Conservation (phyloP, 805 yeast species). For the Candida nitratophila region DNA sequence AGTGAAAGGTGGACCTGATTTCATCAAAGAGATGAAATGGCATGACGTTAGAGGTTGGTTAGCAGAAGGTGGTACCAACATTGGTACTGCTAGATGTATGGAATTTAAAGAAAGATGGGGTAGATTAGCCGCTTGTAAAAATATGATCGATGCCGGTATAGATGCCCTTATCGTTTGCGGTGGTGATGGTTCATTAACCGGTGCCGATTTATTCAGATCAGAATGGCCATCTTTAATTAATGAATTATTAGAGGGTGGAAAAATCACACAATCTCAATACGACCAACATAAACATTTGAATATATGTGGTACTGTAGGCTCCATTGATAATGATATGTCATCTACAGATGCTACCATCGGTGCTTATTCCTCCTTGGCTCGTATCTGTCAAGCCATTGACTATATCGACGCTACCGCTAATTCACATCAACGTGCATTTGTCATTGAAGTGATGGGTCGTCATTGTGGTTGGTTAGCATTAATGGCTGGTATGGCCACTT, state of each 20-base stretch:
- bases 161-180: constrained; percentile 96
- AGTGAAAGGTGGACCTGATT: constrained; percentile 71
- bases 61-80: constrained; percentile 87
- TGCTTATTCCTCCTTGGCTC: constrained; percentile 85
- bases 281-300: constrained; percentile 64
- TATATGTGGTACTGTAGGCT: constrained; percentile 92
- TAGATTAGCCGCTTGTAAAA: constrained; percentile 73
- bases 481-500: constrained; percentile 95
- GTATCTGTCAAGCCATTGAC: constrained; percentile 92
- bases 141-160: constrained; percentile 80
- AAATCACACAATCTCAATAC: constrained; percentile 51
- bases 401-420: constrained; percentile 96
- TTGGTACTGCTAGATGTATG: constrained; percentile 92
- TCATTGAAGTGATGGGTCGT: constrained; percentile 98
- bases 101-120: constrained; percentile 84
- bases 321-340: constrained; percentile 97
- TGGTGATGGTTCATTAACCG: constrained; percentile 97
- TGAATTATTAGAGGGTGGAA: constrained; percentile 55
- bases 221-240: constrained; percentile 90
- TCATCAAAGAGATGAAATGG: constrained; percentile 78
- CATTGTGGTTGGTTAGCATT: constrained; percentile 99
- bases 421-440: constrained; percentile 96
- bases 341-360: constrained; percentile 96
- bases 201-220: constrained; percentile 88
- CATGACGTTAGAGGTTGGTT: constrained; percentile 93